A percentile compares a stretch with the other conserved stretches of the same genome.
phyloP scores from a whole-genome alignment of 768 basidiomycete species.

The Boletus rubropictus region DNA sequence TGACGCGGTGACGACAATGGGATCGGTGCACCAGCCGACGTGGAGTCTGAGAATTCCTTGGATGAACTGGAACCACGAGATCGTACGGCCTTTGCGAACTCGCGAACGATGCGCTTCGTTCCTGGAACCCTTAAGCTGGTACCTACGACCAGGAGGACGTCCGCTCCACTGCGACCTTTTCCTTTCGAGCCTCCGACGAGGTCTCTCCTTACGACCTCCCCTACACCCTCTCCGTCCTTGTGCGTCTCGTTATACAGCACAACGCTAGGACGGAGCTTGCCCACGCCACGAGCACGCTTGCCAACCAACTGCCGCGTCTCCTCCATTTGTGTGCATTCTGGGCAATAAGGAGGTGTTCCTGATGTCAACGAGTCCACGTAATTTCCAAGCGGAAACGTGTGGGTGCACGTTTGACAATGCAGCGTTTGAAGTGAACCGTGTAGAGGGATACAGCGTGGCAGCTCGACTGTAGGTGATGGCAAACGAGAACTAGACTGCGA shows the following conservation, averaged over 20 bases:
- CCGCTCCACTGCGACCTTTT: constrained; percentile 67
- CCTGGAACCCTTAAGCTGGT: constrained; percentile 87
- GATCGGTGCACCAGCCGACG: constrained; percentile 31
- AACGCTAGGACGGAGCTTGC: constrained; percentile 77
- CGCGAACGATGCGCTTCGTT: constrained; percentile 85
- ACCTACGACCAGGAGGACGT: constrained; percentile 83
- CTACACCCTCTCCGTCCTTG: constrained; percentile 81
- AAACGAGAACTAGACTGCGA: constrained; percentile 34
- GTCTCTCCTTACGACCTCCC: constrained; percentile 77
- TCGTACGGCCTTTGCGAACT: constrained; percentile 75
- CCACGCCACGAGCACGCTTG: constrained; percentile 75
- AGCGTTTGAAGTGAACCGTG: constrained; percentile 80
- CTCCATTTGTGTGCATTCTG: constrained; percentile 68
- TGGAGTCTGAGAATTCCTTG: constrained; percentile 26
- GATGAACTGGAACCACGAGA: constrained; percentile 39
- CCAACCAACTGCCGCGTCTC: constrained; percentile 65
- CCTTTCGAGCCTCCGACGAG: constrained; percentile 64
- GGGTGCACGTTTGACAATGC: constrained; percentile 77
- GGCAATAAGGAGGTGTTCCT: constrained; percentile 70
- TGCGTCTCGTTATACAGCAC: constrained; percentile 89
- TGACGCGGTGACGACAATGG: constrained; percentile 47
- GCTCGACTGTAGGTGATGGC: constrained; percentile 49
- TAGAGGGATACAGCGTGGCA: constrained; percentile 81
- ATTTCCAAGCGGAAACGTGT: constrained; percentile 59
- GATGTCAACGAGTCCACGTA: constrained; percentile 54